Base-by-base conservation (phyloP, 495 filamentous ascomycete species). In the Haplographium delicatum region DNA sequence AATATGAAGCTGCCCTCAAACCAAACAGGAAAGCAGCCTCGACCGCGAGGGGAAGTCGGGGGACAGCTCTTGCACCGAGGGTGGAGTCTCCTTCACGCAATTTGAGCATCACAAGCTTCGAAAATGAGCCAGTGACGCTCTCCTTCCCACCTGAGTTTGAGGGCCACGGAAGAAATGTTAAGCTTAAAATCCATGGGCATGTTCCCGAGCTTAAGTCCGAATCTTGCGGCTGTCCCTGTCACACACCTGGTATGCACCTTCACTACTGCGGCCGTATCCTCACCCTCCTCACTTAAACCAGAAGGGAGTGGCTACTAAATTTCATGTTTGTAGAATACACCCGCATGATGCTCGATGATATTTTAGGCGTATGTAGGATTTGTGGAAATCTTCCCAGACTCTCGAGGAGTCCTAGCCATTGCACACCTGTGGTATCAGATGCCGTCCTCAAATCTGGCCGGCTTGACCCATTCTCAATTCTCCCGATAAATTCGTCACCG, bases 331-430 rank as follows among this genome's bases (percentile, higher is more conserved):
- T 30, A 51, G 49, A 51, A 44, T 44, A 44, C 28, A 44, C 49
- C 8, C 10, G 8, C 16, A 40, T 51, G 11, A 15, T 51, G 11
- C 31, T 44, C 2, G 49, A 51, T 44, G 27, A 19, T 20, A 9
- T 48, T 9, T 24, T 54, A 18, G 51, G 51, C 15, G 22, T 48
- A 34, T 54, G 51, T 28, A 48, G 51, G 27, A 43, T 54, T n/a
- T 54, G 51, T 44, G 51, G 44, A 8, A 54, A 54, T 24, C 16
- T n/a, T 3, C 47, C 41, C 13, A 11, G 2, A 2, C 10, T 22
- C 13, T 23, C 33, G 7, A 9, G 5, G 15, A 13, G 22, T 11
- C 11, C 24, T 27, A 27, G 11, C n/a, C 10, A 25, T 11, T 47
- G 39, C 47, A 28, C 13, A 5, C 47, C 47, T 7, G 34, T 51